phyloP scores from a whole-genome alignment of 805 yeast genomes.

The Blastobotrys mokoenaii region DNA sequence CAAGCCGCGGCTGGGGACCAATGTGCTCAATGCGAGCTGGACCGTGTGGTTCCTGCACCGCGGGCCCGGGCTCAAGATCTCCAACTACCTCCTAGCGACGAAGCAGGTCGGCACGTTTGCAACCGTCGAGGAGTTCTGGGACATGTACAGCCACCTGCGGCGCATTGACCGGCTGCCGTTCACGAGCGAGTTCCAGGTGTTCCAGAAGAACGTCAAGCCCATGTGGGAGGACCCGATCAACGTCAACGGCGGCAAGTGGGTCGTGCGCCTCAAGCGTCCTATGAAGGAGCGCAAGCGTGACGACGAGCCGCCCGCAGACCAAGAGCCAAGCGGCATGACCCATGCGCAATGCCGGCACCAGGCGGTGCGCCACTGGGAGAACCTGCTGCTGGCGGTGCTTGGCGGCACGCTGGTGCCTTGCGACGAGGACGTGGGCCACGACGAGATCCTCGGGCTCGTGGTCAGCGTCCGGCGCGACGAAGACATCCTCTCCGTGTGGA shows the following conservation, averaged over 20 bases:
- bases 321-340: constrained; percentile 1
- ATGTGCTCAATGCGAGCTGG: constrained; percentile 19
- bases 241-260: constrained; percentile 56
- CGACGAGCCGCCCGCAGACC: neutral
- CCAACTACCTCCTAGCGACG: constrained; percentile 23
- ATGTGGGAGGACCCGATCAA: constrained; percentile 63
- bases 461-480: constrained; percentile 52
- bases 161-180: constrained; percentile 20
- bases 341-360: constrained; percentile 12
- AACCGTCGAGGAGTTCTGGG: constrained; percentile 96
- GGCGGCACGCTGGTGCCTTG: constrained; percentile 39
- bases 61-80: constrained; percentile 19
- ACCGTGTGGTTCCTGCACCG: constrained; percentile 26
- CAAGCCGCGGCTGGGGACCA: constrained; percentile 12
- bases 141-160: constrained; percentile 63
- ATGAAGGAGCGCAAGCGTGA: constrained; percentile 13
- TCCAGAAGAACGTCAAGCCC: constrained; percentile 53
- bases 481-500: constrained; percentile 56
- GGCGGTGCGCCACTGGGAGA: constrained; percentile 26
- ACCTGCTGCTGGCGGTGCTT: constrained; percentile 42
- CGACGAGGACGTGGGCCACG: constrained; percentile 22
- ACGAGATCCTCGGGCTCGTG: constrained; percentile 47
- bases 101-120: constrained; percentile 81
- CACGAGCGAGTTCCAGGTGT: constrained; percentile 44
- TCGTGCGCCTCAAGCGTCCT: constrained; percentile 39